Evolutionary conservation across 1,284 basidiomycete genomes (phyloP), one percentile per base, ranked within the genome.

Genomic region (Ceratobasidium sp.): DNA sequence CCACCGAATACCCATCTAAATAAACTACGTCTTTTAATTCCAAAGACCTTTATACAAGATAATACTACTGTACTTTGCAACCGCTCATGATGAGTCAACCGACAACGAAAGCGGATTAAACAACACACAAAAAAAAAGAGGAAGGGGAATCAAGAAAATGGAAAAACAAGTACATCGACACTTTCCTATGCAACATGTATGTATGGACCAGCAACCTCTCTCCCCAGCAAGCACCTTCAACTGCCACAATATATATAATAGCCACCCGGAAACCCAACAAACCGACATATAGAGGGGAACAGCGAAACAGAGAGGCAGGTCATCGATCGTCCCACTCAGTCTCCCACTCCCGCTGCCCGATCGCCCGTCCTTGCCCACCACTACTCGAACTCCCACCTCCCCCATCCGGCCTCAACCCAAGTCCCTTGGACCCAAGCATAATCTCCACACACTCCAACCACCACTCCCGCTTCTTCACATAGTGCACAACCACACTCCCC

Each of bases 401-500:
- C n/a, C 68, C 68, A 42, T 71, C 68, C 15, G 56, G 54, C 52
- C 70, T 48, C 48, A 74, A 1, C 3, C 70, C 70, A 10, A 74
- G 42, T 4, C 70, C 70, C 44, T 48, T 74, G 26, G 56, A 57
- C 9, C 95, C 95, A 28, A 98, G 87, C 26, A 99, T 86, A n/a
- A 95, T 96, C 17, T 96, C 85, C 15, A 95, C 94, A 0, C 97
- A 96, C 86, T 99, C 97, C 80, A 96, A 85, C 85, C 95, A 99
- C 97, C 96, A 99, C 86, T 95, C 93, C 81, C 95, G 91, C 84
- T 96, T 94, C 90, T 99, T 99, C 86, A 99, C 93, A 84, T 94
- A 99, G 86, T 99, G 97, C 57, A 99, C 96, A 40, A 96, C 93
- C 62, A 97, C 90, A 0, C 97, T 99, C 6, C 97, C 97, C 1